phyloP scores from a whole-genome alignment of 2,329 filamentous ascomycete species.

The Xylaria arbuscula region DNA sequence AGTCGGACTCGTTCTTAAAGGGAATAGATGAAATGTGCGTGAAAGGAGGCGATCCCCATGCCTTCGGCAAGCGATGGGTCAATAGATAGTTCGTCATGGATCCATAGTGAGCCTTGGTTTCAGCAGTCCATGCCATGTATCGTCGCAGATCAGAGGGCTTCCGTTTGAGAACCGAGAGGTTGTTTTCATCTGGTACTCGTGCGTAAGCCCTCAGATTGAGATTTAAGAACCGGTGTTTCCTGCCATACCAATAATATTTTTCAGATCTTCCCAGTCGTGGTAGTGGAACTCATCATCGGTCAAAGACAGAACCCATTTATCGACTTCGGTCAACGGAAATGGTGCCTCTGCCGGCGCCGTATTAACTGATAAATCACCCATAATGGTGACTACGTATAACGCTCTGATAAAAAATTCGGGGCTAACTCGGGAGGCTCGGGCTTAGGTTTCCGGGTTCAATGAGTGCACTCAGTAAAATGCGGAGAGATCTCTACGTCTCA shows the following conservation, averaged over 20 bases:
- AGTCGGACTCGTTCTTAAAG: conserved; percentile 67
- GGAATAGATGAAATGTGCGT: conserved; percentile 61
- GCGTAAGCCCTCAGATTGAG: conserved; percentile 50
- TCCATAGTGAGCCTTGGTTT: conserved; percentile 78
- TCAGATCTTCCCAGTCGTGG: conserved; percentile 80
- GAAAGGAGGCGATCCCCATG: conserved; percentile 74
- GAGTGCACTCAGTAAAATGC: conserved; percentile 6
- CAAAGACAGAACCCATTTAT: conserved; percentile 68
- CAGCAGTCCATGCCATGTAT: conserved; percentile 81
- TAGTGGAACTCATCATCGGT: conserved; percentile 77
- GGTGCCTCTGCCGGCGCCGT: conserved; percentile 56
- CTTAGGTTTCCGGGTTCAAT: conserved; percentile 9
- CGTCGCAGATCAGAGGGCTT: conserved; percentile 81
- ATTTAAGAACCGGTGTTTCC: conserved; percentile 13
- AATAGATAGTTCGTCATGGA: conserved; percentile 84
- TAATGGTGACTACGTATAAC: conserved; percentile 39
- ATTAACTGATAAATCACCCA: conserved; percentile 53
- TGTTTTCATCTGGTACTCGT: conserved; percentile 56
- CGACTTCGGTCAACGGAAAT: conserved; percentile 69
- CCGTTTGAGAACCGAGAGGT: conserved; percentile 80
- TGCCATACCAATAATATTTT: conserved; percentile 70
- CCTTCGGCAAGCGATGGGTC: conserved; percentile 71
- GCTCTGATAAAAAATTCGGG: conserved; percentile 3
- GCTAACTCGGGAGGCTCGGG: conserved; percentile 7
- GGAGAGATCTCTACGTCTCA: conserved; percentile 4